Evolutionary conservation across 169 alveolate species (phyloP), one percentile per base, ranked within the genome.

Genomic region (Eimeria necatrix): DNA sequence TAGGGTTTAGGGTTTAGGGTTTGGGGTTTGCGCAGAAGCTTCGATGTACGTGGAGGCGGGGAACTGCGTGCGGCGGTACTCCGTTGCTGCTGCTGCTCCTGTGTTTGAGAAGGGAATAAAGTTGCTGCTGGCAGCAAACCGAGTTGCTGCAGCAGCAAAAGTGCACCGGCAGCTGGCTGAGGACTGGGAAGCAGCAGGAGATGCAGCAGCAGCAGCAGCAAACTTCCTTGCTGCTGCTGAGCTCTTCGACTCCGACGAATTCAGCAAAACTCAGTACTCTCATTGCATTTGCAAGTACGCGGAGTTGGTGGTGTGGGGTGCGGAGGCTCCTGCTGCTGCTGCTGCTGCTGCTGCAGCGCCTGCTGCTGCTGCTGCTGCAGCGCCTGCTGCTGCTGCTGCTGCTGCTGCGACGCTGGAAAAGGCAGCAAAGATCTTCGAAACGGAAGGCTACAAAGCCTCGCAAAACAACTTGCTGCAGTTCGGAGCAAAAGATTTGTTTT

Each of bases 231-330:
- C 60, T 20, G 93, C 93, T 4, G 81, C 93, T 18, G 93, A 86
- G 0, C 16, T 74, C 51, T 86, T 59, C 68, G 93, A 86, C 70
- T 9, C 71, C 12, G 93, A 86, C 22, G 93, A 86, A 24, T 86
- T 59, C 68, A 74, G 93, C 18, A 86, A 64, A 51, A 86, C 83
- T 22, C 83, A 73, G 24, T 64, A 22, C 68, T 46, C 71, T 9
- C 93, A 86, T 20, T 86, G 93, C 61, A 59, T 73, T 7, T 60
- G 81, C 64, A 86, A 86, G 24, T 86, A 61, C 14, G 93, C 93
- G 9, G 93, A 86, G 46, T 48, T 68, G n/a, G 12, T 68, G 78
- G 78, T 24, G 14, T 68, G 78, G 78, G 78, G 78, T 0, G 32
- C 46, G 14, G 78, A 56, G 22, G 68, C 12, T 3, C 68, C 68